These are phyloP conservation scores for Paramyrothecium sp. DNA, from an alignment of 2,329 filamentous ascomycete genomes.

Conservation along the genomic window DNA sequence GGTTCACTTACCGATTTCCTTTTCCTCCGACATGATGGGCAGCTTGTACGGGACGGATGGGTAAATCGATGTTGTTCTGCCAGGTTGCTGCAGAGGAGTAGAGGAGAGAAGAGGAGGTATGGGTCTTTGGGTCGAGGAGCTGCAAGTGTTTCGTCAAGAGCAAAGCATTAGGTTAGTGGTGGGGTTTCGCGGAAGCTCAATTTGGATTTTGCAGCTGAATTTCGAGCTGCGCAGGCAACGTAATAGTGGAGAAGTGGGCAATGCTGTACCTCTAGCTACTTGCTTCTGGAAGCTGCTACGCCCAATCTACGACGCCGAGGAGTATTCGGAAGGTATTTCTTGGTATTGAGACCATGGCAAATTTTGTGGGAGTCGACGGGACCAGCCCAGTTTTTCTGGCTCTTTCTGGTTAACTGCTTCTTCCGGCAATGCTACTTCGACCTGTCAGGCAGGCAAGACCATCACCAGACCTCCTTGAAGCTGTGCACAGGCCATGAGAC, in stretches of 20 bases:
- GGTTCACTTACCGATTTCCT: constrained; percentile 39
- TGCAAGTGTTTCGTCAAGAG: not conserved
- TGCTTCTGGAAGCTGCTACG: not conserved
- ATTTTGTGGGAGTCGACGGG: not conserved
- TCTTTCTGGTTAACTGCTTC: not conserved
- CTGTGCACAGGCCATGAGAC: too few relatives aligned
- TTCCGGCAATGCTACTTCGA: not conserved
- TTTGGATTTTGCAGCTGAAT: not conserved
- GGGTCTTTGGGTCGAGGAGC: not conserved
- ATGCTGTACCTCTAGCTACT: not conserved
- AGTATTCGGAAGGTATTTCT: not conserved
- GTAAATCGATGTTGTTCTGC: constrained; percentile 14
- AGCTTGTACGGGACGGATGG: constrained; percentile 15
- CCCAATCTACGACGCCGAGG: not conserved
- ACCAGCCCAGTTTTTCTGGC: not conserved
- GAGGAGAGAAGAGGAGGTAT: not conserved
- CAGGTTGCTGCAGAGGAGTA: not conserved
- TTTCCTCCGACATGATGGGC: constrained; percentile 44
- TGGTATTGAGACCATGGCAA: not conserved
- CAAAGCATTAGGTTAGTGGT: not conserved
- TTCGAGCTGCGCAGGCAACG: not conserved
- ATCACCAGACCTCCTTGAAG: too few relatives aligned
- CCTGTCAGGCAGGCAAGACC: too few relatives aligned
- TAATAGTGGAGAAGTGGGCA: not conserved
- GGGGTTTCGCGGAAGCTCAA: not conserved